Evolutionary conservation across 2,329 filamentous ascomycete species (phyloP), one percentile per base, ranked within the genome.

Genomic region (Pestalotiopsis fici): DNA sequence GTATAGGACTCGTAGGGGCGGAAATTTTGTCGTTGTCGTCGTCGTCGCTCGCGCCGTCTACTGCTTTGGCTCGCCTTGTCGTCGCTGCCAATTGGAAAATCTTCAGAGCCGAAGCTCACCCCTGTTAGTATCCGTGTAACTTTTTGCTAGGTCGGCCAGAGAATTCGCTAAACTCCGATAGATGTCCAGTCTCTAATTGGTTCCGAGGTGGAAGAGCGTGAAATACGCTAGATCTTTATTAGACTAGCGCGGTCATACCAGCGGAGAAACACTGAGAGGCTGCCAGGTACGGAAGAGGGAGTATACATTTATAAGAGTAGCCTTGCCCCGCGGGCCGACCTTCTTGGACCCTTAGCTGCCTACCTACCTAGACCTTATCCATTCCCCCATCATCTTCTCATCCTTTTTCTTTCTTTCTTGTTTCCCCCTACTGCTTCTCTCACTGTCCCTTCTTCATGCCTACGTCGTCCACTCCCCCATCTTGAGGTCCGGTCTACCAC

Each of bases 161-260:
- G 73, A 74, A 75, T 73, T 75, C 74, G 67, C 69, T 65, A 68
- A 70, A 65, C 68, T 73, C 74, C 74, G 74, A 71, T 60, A n/a
- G 39, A 67, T 50, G 43, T 13, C 54, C 55, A 50, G 2, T 50
- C 43, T n/a, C 43, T 50, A 15, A 15, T 43, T 12, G 55, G 23
- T 23, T 15, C 27, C 28, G 13, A 23, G 50, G 43, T 39, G 47
- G 13, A 15, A 9, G 18, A 31, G 64, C 43, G n/a, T 27, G 65
- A 21, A 13, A n/a, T n/a, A n/a, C n/a, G 31, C 59, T 60, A 60
- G 28, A 3, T 13, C 21, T 15, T 11, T 6, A 18, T 11, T 13
- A 4, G 59, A 5, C 15, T 60, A 60, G 59, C 59, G 13, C 21
- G 25, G 11, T 39, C n/a, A 31, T 60, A 23, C 37, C 31, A 39